Evolutionary conservation across 2,329 filamentous ascomycete genomes (phyloP), one percentile per base, ranked within the genome.

Genomic region (Camillea tinctor): DNA sequence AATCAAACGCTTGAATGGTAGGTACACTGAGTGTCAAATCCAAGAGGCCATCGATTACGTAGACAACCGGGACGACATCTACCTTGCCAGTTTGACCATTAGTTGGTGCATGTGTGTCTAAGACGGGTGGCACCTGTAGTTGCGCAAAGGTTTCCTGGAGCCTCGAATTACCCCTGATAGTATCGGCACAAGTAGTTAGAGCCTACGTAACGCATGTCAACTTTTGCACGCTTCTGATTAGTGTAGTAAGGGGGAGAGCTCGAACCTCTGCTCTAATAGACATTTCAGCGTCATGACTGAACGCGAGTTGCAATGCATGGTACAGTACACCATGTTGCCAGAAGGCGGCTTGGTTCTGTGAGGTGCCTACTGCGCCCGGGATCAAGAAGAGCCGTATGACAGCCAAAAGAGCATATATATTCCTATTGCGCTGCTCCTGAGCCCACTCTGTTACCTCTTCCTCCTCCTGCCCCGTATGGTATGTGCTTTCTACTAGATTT

Each of bases 71-170:
- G 9, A 81, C 74, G n/a, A 80, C 82, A 61, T 86, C 86, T 4
- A 75, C 68, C 62, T 73, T 77, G 50, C 72, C 68, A 21, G 72
- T 68, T 52, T 79, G 76, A 30, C 77, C 79, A 60, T 78, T 76
- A 58, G 65, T 72, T 54, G 66, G 67, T 9, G 71, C 66, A 52
- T 73, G 67, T 8, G 62, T 62, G 36, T 81, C 78, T 52, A 85
- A 72, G 9, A 88, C 83, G 24, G 86, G 83, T 13, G 82, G 82
- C 2, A 98, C 92, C 69, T 92, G 90, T 50, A 96, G 83, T 69
- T 95, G 90, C 4, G 93, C 94, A 73, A 99, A 98, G 53, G 83
- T 86, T 76, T 97, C 93, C 74, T 99, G 95, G 8, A 98, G 80
- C 4, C 80, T 81, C 22, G 88, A 74, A 72, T 97, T 97, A 50